Conservation (phyloP, 2,329 filamentous ascomycete species). For the Raffaelea ambrosiae region DNA sequence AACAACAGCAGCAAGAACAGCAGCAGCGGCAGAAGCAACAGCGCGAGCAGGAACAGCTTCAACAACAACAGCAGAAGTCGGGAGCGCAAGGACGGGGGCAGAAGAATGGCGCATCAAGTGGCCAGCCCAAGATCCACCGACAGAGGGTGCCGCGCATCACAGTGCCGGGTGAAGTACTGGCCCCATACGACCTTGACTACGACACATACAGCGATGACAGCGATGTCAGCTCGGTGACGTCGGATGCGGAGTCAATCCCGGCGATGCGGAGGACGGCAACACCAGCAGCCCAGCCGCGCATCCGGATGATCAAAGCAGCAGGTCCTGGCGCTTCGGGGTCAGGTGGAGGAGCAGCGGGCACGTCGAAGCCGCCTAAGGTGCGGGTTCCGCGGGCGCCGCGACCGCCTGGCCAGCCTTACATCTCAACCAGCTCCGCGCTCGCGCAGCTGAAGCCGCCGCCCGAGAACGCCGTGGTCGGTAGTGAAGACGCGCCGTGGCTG, state of each 20-base stretch:
- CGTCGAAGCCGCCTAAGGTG: conserved; percentile 35
- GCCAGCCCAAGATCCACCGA: conserved; percentile 19
- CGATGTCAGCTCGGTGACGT: conserved; percentile 23
- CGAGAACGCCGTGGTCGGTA: conserved; percentile 49
- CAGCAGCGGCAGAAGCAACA: conserved; percentile 45
- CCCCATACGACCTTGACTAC: conserved; percentile 57
- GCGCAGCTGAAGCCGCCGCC: conserved; percentile 48
- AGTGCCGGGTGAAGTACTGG: conserved; percentile 57
- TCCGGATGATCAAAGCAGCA: conserved; percentile 34
- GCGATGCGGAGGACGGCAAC: conserved; percentile 18
- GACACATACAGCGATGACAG: conserved; percentile 46
- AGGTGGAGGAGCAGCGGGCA: background rate
- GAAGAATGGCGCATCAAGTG: conserved; percentile 5
- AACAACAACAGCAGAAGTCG: conserved; percentile 35
- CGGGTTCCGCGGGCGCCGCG: conserved; percentile 21
- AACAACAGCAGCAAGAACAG: conserved; percentile 43
- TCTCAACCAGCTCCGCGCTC: conserved; percentile 30
- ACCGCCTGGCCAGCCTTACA: conserved; percentile 13
- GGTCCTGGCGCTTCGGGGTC: background rate
- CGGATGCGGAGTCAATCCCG: conserved; percentile 27
- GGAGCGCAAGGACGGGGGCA: background rate
- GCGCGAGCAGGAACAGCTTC: conserved; percentile 16
- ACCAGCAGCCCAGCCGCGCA: conserved; percentile 30
- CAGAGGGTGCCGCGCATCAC: conserved; percentile 49
- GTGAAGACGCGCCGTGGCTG: conserved; percentile 55